These are phyloP conservation scores for Curvularia eragrostidis DNA, from an alignment of 2,329 filamentous ascomycete genomes.

Conservation along the genomic window DNA sequence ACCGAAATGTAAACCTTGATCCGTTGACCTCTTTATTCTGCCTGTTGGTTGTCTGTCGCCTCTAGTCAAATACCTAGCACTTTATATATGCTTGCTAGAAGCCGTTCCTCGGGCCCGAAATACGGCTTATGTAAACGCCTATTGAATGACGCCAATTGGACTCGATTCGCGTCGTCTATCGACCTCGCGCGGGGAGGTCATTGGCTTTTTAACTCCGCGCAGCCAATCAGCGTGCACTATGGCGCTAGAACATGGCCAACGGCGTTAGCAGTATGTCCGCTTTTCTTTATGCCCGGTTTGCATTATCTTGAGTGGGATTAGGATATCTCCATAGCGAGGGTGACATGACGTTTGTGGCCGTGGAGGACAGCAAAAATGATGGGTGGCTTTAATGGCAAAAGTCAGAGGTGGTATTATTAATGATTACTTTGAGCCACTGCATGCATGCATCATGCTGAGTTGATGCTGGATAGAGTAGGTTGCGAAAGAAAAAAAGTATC, in stretches of 20 bases:
- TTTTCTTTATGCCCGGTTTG: background rate
- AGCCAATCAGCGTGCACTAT: conserved; percentile 5
- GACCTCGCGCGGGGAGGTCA: background rate
- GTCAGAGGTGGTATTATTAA: background rate
- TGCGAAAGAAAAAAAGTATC: background rate
- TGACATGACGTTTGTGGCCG: background rate
- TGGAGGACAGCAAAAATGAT: too few relatives aligned
- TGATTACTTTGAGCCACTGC: background rate
- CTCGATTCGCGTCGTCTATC: conserved; percentile 1
- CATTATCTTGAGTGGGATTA: background rate
- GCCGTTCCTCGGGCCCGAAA: conserved; percentile 9
- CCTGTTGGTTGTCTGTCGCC: background rate
- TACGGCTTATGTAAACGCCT: conserved; percentile 4
- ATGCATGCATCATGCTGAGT: background rate
- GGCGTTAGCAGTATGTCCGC: conserved; percentile 3
- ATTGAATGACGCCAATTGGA: conserved; percentile 10
- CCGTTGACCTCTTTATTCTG: background rate
- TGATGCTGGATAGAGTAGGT: background rate
- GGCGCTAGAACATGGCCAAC: background rate
- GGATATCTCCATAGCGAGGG: background rate
- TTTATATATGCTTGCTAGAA: conserved; percentile 6
- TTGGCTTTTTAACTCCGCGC: conserved; percentile 5
- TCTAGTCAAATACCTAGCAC: background rate
- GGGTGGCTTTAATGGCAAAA: too few relatives aligned
- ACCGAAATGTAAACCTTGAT: background rate